Base-by-base conservation (phyloP, 2,329 filamentous ascomycete genomes). In the Cladobotryum mycophilum region DNA sequence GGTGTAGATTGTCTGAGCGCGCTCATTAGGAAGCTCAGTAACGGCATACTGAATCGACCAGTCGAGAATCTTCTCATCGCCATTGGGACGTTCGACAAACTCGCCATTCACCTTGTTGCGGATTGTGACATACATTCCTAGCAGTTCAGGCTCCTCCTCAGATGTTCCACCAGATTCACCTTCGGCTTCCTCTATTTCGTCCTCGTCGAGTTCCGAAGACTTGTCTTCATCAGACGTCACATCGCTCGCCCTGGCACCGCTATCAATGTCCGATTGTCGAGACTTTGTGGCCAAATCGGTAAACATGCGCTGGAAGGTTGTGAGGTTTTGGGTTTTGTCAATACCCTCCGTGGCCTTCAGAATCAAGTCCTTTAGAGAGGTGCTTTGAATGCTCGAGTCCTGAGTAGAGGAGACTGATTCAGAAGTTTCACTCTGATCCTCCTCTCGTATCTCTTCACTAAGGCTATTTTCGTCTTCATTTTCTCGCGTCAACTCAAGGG, bases 31-130 rank as follows among this genome's bases (percentile, higher is more conserved):
- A 2, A 90, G 71, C 56, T 91, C 86, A 42, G 78, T 76, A 44
- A 96, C 70, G 35, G 83, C 76, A 67, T 95, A 96, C 59, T 93
- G 82, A n/a, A 96, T 72, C 0, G 70, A 66, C 91, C 91, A 96
- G 56, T 82, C 52, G 63, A 66, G 52, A 1, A 5, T 9, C 17
- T 13, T 60, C 33, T 0, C 47, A 66, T 42, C 85, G 64, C 13
- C 68, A 56, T 0, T 38, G 2, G 89, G 87, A 3, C 89, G 82
- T 0, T 71, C 62, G 1, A 89, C 80, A 48, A 79, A 77, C 12
- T 71, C 48, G 15, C 79, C 84, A 61, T 93, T 85, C 48, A 95
- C 78, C 56, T 79, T 80, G 71, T 88, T 93, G 56, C 81, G 81
- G 45, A 89, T 72, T 0, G 81, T 85, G 49, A 96, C 71, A 13